These are phyloP conservation scores for Stephania japonica DNA, from an alignment of 164 flowering plant species.

Conservation along the genomic window DNA sequence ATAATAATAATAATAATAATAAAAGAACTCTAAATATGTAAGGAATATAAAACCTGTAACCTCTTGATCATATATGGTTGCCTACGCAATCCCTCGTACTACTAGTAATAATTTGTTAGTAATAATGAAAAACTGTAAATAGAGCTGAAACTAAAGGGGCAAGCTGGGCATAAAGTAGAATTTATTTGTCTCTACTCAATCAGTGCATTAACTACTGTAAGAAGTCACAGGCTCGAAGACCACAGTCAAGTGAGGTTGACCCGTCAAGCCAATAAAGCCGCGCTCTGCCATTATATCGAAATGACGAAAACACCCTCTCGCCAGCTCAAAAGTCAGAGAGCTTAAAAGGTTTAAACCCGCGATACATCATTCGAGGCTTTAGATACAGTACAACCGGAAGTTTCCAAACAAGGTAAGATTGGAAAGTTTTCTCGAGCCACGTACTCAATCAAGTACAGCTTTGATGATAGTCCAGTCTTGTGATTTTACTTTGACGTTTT, in stretches of 20 bases:
- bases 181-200: neutral
- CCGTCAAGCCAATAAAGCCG: too few relatives aligned
- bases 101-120: too few relatives aligned
- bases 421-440: neutral
- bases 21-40: too few relatives aligned
- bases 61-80: too few relatives aligned
- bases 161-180: neutral
- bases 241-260: neutral
- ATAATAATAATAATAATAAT: too few relatives aligned
- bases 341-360: neutral
- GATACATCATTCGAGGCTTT: neutral
- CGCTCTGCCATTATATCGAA: neutral
- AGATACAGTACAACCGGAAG: neutral
- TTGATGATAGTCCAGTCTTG: too few relatives aligned
- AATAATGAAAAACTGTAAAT: neutral
- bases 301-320: neutral
- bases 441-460: too few relatives aligned
- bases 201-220: neutral
- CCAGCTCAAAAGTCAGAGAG: neutral
- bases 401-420: neutral
- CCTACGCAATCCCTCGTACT: too few relatives aligned
- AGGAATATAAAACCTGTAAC: too few relatives aligned
- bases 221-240: neutral
- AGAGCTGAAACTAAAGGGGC: neutral
- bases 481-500: too few relatives aligned